Conservation (phyloP, 2,329 filamentous ascomycete genomes). For the Mycosphaerella sp. region DNA sequence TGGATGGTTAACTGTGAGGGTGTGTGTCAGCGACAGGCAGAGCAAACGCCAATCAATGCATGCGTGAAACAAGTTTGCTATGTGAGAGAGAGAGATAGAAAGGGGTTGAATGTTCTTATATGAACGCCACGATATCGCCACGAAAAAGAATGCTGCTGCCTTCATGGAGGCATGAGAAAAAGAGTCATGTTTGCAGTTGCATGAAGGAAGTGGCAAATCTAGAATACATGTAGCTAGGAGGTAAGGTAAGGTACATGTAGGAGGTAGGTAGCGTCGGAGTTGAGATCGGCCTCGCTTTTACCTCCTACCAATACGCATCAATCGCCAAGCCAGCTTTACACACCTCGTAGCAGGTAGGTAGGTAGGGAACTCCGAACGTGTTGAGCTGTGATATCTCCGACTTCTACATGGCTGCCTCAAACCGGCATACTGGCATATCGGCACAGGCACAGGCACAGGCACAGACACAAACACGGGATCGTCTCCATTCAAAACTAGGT, state of each 20-base stretch:
- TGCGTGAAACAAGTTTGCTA: not conserved
- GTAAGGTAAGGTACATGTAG: too few species aligned
- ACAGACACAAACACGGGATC: too few species aligned
- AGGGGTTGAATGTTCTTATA: not conserved
- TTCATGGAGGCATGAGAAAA: not conserved
- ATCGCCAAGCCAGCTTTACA: not conserved
- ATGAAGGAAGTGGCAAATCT: not conserved
- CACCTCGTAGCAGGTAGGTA: not conserved
- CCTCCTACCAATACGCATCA: not conserved
- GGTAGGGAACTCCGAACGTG: not conserved
- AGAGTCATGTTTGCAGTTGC: constrained; percentile 1
- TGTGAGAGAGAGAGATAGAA: not conserved
- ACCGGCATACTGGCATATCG: too few species aligned
- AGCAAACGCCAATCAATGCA: not conserved
- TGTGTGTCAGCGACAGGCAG: not conserved
- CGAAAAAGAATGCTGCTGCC: not conserved
- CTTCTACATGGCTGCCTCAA: too few species aligned
- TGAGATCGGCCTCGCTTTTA: not conserved
- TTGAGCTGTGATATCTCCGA: not conserved
- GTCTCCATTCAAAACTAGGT: too few species aligned
- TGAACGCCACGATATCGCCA: constrained; percentile 3
- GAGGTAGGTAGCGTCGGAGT: not conserved
- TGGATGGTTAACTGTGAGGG: too few species aligned
- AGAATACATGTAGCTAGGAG: not conserved
- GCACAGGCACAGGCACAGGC: too few species aligned